Conservation (phyloP, 768 basidiomycete genomes). For the Psilocybe subaeruginosa region DNA sequence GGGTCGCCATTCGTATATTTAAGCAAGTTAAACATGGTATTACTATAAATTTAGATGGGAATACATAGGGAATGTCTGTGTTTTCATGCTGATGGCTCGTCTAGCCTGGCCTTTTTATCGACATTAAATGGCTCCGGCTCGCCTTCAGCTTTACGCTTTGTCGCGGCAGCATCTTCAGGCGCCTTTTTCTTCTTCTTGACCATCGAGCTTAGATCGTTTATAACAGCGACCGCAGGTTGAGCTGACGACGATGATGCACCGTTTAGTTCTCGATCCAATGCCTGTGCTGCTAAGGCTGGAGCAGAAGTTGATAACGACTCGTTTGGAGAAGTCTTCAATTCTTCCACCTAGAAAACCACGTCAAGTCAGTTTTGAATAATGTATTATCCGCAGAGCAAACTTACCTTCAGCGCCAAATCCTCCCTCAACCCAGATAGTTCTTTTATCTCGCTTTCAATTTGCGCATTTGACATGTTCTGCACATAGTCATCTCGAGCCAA, state of each 20-base stretch:
- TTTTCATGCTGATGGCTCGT: slow-evolving; percentile 32
- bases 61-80: slow-evolving; percentile 10
- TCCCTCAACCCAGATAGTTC: slow-evolving; percentile 76
- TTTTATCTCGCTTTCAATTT: slow-evolving; percentile 78
- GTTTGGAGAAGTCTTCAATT: slow-evolving; percentile 81
- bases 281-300: slow-evolving; percentile 71
- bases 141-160: slow-evolving; percentile 76
- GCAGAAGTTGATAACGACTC: slow-evolving; percentile 57
- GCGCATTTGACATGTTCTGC: slow-evolving; percentile 68
- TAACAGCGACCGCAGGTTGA: slow-evolving; percentile 36
- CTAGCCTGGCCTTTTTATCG: slow-evolving; percentile 71
- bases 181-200: slow-evolving; percentile 87
- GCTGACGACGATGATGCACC: slow-evolving; percentile 36
- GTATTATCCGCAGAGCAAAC: slow-evolving; percentile 2
- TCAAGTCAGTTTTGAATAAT: neutral
- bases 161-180: slow-evolving; percentile 21
- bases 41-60: slow-evolving; percentile 15
- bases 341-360: slow-evolving; percentile 68
- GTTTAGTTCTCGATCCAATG: slow-evolving; percentile 74
- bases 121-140: slow-evolving; percentile 47
- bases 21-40: slow-evolving; percentile 6
- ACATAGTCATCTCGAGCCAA: slow-evolving; percentile 58
- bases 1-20: neutral
- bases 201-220: slow-evolving; percentile 84
- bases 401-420: slow-evolving; percentile 85